Evolutionary conservation across 169 alveolate species (phyloP), one percentile per base, ranked within the genome.

Genomic region (Toxoplasma gondii): DNA sequence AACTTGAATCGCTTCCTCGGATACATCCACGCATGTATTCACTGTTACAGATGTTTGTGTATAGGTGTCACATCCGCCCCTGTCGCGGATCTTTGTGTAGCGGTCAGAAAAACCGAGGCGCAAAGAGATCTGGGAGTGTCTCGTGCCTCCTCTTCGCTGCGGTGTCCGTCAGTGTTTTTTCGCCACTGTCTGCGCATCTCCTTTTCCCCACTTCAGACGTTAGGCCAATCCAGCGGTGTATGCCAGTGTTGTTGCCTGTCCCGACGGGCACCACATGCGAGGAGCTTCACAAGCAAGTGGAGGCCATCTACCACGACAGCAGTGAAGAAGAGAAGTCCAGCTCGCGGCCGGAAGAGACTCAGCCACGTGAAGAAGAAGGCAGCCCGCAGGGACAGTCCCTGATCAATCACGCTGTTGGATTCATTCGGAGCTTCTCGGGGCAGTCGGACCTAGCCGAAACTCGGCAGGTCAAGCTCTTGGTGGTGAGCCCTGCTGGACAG

Each of bases 171-270:
- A 49, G 58, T 0, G 58, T 9, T 49, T 49, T 49, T 17, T 17
- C 58, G 58, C 22, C 58, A 49, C 22, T 0, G 58, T 49, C 27
- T 49, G 58, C 58, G 58, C 22, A 0, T 49, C 58, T 49, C 41
- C 41, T 39, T 17, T 49, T 49, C 1, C 58, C 58, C 0, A 49
- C 45, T 78, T 22, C 87, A 78, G 87, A 78, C 34, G 87, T 78
- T 19, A 27, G 87, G 87, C 87, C 87, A 17, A 22, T 78, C 49
- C n/a, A 36, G 17, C 41, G 90, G 90, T n/a, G 67, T 49, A 91
- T 91, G 94, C 94, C 94, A 9, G 38, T 91, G 53, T 43, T 91
- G 45, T 88, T 82, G 0, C 81, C 84, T 34, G 90, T 91, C 5
- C 9, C 54, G 36, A 69, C 36, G 64, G 19, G 82, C 41, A 34